A percentile compares a stretch with the other conserved stretches of the same genome.
Evolutionary conservation across 2,329 filamentous ascomycete species (phyloP).

Genomic region (Cytospora paraplurivora): DNA sequence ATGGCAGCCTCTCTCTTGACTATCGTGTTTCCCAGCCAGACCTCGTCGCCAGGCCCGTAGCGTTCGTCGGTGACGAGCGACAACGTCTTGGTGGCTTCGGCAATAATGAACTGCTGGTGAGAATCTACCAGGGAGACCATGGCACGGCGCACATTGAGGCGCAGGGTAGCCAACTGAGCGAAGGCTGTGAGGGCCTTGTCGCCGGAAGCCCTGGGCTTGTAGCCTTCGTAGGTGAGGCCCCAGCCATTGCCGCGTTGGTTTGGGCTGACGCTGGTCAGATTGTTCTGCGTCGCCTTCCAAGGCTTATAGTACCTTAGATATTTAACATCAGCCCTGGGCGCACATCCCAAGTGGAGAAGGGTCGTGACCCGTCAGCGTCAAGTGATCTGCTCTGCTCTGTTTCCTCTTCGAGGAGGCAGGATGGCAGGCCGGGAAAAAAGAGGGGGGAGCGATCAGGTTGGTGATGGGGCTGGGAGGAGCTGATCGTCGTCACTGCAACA

Average conservation of each 20-base stretch:
- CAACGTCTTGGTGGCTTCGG: slow-evolving; percentile 19
- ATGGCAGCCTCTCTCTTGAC: slow-evolving; percentile 32
- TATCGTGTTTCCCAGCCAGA: slow-evolving; percentile 24
- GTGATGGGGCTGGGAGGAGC: not conserved
- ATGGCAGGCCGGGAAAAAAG: not conserved
- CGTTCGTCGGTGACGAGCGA: slow-evolving; percentile 39
- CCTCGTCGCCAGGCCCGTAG: slow-evolving; percentile 18
- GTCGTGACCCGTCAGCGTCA: not conserved
- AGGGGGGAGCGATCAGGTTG: too few relatives aligned
- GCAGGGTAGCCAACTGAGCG: slow-evolving; percentile 53
- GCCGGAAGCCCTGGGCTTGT: slow-evolving; percentile 37
- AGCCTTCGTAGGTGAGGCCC: slow-evolving; percentile 35
- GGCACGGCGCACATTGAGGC: slow-evolving; percentile 49
- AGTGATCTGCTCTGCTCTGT: not conserved
- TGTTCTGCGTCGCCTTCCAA: slow-evolving; percentile 24
- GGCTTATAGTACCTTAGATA: slow-evolving; percentile 23
- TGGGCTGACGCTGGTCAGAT: slow-evolving; percentile 6
- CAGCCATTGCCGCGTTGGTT: slow-evolving; percentile 7
- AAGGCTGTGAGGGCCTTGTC: slow-evolving; percentile 48
- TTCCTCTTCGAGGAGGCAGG: not conserved
- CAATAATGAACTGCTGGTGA: slow-evolving; percentile 21
- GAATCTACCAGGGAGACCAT: slow-evolving; percentile 30
- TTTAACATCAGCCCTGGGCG: not conserved
- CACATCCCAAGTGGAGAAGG: not conserved
- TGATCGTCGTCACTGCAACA: not conserved